phyloP scores from a whole-genome alignment of 352 stramenopile species.

The Aphanomyces invadans region DNA sequence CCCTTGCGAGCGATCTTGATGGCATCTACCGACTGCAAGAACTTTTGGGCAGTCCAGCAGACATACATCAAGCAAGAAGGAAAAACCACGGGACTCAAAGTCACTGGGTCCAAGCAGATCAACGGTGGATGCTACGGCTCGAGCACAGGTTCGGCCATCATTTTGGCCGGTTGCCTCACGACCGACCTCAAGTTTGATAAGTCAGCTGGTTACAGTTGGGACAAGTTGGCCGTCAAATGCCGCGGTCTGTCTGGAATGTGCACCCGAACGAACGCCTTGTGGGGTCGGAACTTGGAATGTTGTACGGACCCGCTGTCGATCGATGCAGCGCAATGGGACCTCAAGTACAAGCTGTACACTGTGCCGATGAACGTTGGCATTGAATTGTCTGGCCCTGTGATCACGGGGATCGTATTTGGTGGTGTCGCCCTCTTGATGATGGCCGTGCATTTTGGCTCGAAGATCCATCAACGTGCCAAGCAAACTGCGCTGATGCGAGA shows the following conservation, averaged over 20 bases:
- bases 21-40: slow-evolving; percentile 77
- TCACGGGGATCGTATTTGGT: slow-evolving; percentile 74
- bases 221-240: slow-evolving; percentile 75
- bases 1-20: slow-evolving; percentile 59
- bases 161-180: slow-evolving; percentile 76
- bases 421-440: slow-evolving; percentile 74
- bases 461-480: slow-evolving; percentile 66
- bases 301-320: slow-evolving; percentile 30
- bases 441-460: slow-evolving; percentile 74
- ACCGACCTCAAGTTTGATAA: slow-evolving; percentile 69
- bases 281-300: slow-evolving; percentile 76
- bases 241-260: slow-evolving; percentile 64
- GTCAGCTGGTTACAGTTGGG: slow-evolving; percentile 74
- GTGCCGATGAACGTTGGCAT: slow-evolving; percentile 40
- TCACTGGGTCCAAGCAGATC: slow-evolving; percentile 76
- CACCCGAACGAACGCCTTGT: slow-evolving; percentile 78
- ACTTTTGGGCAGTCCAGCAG: slow-evolving; percentile 75
- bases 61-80: slow-evolving; percentile 63
- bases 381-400: slow-evolving; percentile 53
- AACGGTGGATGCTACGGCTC: slow-evolving; percentile 79
- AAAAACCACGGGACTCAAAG: slow-evolving; percentile 46
- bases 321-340: slow-evolving; percentile 57
- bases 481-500: slow-evolving; percentile 83
- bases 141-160: slow-evolving; percentile 42
- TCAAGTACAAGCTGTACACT: slow-evolving; percentile 59